Base-by-base conservation (phyloP, 2,329 filamentous ascomycete genomes). In the Nigrospora sphaerica region DNA sequence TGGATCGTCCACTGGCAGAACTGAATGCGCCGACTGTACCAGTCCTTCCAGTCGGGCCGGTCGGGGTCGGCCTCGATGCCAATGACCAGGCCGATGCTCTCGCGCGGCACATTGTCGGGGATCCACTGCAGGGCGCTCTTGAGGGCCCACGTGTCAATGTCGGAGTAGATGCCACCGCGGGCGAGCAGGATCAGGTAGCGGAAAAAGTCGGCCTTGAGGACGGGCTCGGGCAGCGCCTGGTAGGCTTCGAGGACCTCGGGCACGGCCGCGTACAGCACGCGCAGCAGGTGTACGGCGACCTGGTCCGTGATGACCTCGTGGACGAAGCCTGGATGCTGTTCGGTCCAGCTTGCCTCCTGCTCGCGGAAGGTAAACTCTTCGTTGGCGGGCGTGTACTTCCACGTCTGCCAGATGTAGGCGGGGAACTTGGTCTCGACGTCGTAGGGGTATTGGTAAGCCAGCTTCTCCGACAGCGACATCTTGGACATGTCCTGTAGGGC, bases 1-100 rank as follows among this genome's bases (percentile, higher is more conserved):
- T 97, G 92, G 52, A 98, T 96, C 1, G 93, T 98, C 93, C 93
- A 98, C 66, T 98, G 93, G 69, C 93, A 98, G 68, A 98, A 97
- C 64, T 97, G 93, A 50, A 98, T 91, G 52, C 92, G 81, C 49
- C 93, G 86, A 52, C 89, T 93, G 72, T 97, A 98, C 93, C 92
- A 97, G 1, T 95, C 74, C 33, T 81, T 78, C 93, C 93, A 98
- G 64, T 98, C 93, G 4, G 81, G 79, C 41, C 93, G 81, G 65
- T 97, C 90, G 0, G 93, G 90, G 62, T 98, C 93, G 5, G 93
- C 93, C 71, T 98, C 93, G 54, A 98, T 96, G 49, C 93, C 93
- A 58, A 97, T 77, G 35, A 98, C 84, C 52, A 98, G 75, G 11
- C 93, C 93, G 55, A 97, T 78, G 2, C 82, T 80, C 51, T 85